Evolutionary conservation across 495 filamentous ascomycete species (phyloP), one percentile per base, ranked within the genome.

Genomic region (Penicillium cosmopolitanum): DNA sequence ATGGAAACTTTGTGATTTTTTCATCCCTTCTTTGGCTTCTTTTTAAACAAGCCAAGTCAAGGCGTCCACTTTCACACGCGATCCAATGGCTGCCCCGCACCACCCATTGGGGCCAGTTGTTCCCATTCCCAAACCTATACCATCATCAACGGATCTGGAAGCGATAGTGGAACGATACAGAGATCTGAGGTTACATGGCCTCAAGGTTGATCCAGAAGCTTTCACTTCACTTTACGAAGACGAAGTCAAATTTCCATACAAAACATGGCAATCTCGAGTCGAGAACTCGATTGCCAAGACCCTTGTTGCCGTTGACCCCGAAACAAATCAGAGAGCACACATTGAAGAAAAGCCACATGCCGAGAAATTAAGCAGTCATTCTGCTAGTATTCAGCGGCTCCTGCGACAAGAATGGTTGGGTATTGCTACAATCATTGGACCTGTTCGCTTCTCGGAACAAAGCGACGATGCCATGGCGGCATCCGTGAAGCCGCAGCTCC

Each of bases 161-260:
- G 50, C 16, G 1, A 21, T 68, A 15, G 61, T 55, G 15, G 13
- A 61, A 1, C 62, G 65, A 21, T 72, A 66, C 38, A 73, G 65
- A 23, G 40, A 56, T 3, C 56, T 75, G 3, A 58, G 71, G n/a
- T 64, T 77, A 0, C 56, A 68, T 18, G 63, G 66, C n/a, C 63
- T 77, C 18, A 47, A 64, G 58, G 56, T 60, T 11, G 65, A 71
- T 31, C 73, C 74, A 7, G 51, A 64, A 16, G 71, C 76, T n/a
- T 85, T 84, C 62, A 73, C 75, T 15, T 80, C 81, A 7, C 80
- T 71, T 1, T 82, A 80, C 56, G 76, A 73, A 25, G 63, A 68
- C 25, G 81, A 84, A 61, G 64, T 65, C 56, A 69, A 68, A 18
- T 78, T 79, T 61, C 59, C 62, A 11, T 64, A 77, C 13, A 71